Evolutionary conservation across 1,284 basidiomycete species (phyloP), one percentile per base, ranked within the genome.

Genomic region (Vanrija sp.): DNA sequence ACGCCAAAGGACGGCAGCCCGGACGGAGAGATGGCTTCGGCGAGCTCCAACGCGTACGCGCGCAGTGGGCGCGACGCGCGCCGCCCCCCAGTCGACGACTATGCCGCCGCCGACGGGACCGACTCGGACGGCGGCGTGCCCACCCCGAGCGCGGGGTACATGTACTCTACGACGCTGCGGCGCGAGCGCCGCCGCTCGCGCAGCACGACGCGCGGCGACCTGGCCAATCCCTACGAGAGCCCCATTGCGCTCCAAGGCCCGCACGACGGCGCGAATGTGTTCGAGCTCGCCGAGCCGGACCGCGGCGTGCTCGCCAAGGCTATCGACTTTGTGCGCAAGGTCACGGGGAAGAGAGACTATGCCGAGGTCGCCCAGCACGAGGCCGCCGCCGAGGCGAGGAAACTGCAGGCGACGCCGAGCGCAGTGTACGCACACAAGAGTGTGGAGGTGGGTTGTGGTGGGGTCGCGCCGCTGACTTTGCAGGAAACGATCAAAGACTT

Each of bases 111-210:
- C 37, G 47, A 23, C 25, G 39, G 38, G n/a, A n/a, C n/a, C 23
- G 51, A 47, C 9, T 36, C 24, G 20, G 42, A 44, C 42, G 39
- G 39, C 12, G 39, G 19, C 49, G 10, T 19, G 15, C 24, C 35
- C 43, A 5, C 14, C 46, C 38, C 38, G 46, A 47, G 38, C 20
- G 39, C 35, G 47, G 51, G 59, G 19, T 91, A 90, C 66, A 85
- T 87, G 3, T 90, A 89, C 75, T 88, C 85, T 60, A 90, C 88
- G 0, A 88, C 85, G 0, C 78, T 91, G 22, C 75, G 88, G 48
- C 72, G 88, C 57, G 87, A 89, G 61, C 31, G 15, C 57, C 57
- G n/a, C 53, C 46, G 22, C 57, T 54, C 38, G 36, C 41, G 15
- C 22, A 45, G 31, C 51, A 51, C 41, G 45, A 51, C 36, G 44